A percentile compares a stretch with the other conserved stretches of the same genome.
Conservation (phyloP, 1,284 basidiomycete genomes). For the Bondarzewia mesenterica region DNA sequence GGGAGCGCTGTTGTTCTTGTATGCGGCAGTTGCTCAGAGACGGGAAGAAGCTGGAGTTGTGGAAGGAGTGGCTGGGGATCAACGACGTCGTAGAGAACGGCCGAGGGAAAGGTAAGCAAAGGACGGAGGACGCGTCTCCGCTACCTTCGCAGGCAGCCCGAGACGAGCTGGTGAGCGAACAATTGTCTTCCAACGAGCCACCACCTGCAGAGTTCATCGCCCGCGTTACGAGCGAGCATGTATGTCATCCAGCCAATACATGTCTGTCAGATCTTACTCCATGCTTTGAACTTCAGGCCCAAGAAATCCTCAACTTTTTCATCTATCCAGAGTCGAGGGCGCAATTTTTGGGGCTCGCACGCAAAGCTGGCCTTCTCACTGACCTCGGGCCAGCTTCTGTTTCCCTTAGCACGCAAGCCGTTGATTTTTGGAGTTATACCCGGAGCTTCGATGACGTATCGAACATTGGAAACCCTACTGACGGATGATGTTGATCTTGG, state of each 20-base stretch:
- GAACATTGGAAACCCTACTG: too few relatives aligned
- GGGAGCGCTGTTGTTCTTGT: conserved; percentile 46
- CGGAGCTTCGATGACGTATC: too few relatives aligned
- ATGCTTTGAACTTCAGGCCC: conserved; percentile 31
- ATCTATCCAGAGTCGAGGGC: conserved; percentile 67
- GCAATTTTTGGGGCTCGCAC: conserved; percentile 45
- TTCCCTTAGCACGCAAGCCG: conserved; percentile 11
- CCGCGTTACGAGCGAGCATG: conserved; percentile 47
- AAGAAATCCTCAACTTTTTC: conserved; percentile 47
- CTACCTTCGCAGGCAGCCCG: conserved; percentile 22
- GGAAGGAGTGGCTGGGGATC: conserved; percentile 49
- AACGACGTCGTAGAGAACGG: neutral
- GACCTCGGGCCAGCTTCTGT: conserved; percentile 30
- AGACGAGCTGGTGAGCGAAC: neutral
- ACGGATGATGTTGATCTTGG: too few relatives aligned
- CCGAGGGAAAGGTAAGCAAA: conserved; percentile 25
- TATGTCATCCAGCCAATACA: conserved; percentile 27
- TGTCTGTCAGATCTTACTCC: neutral
- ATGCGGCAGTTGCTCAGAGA: conserved; percentile 51
- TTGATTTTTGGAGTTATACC: conserved; percentile 30
- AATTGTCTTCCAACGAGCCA: conserved; percentile 2
- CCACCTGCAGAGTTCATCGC: conserved; percentile 37
- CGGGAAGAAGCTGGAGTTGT: conserved; percentile 64
- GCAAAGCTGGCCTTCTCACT: conserved; percentile 33
- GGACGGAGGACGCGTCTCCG: conserved; percentile 33